phyloP scores from a whole-genome alignment of 2,329 filamentous ascomycete genomes.

The Pezicula radicicola region DNA sequence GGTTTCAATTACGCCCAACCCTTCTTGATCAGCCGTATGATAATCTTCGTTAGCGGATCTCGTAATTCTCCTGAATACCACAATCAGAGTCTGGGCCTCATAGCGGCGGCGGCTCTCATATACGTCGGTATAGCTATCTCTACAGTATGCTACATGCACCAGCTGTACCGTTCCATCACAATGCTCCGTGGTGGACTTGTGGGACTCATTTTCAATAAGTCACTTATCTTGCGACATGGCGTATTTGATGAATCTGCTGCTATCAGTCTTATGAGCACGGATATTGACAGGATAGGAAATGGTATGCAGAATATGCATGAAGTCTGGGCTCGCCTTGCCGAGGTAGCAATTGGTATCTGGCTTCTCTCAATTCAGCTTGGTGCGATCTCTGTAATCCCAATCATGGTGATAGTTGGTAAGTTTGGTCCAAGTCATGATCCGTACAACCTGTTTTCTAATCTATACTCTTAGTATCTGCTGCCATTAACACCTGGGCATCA shows the following conservation, averaged over 20 bases:
- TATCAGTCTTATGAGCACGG: slow-evolving; percentile 42
- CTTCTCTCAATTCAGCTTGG: slow-evolving; percentile 38
- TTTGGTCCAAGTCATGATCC: not conserved
- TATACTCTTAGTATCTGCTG: not conserved
- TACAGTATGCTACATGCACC: slow-evolving; percentile 25
- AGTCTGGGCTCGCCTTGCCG: slow-evolving; percentile 39
- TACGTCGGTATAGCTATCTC: slow-evolving; percentile 3
- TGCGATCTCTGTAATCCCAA: slow-evolving; percentile 39
- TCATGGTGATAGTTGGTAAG: slow-evolving; percentile 36
- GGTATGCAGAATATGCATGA: slow-evolving; percentile 40
- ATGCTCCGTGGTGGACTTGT: slow-evolving; percentile 39
- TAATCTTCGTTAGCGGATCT: not conserved
- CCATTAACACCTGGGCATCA: not conserved
- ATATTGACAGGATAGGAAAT: slow-evolving; percentile 39
- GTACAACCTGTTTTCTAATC: not conserved
- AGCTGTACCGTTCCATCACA: slow-evolving; percentile 37
- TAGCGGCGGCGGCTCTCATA: slow-evolving; percentile 2
- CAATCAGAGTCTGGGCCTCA: slow-evolving; percentile 4
- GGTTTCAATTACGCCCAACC: slow-evolving; percentile 6
- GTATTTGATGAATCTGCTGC: slow-evolving; percentile 31
- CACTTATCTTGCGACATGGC: slow-evolving; percentile 11
- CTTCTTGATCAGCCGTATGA: not conserved
- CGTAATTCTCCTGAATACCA: not conserved
- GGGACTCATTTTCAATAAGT: slow-evolving; percentile 47
- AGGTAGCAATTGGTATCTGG: slow-evolving; percentile 42